Base-by-base conservation (phyloP, 495 filamentous ascomycete genomes). In the Niebla homalea region DNA sequence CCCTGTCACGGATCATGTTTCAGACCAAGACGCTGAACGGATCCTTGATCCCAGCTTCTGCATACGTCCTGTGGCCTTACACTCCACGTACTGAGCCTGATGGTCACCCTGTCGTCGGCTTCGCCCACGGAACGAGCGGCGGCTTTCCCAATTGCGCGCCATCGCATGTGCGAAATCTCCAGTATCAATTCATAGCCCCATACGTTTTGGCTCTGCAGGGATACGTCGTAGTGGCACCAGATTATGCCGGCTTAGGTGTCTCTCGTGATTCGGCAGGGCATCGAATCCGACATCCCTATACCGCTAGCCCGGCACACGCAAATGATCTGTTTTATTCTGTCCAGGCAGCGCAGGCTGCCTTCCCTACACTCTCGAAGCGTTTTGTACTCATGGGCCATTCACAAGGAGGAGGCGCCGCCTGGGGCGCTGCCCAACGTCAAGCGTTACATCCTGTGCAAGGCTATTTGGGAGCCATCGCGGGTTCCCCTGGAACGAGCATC, bases 231-330 rank as follows among this genome's bases (percentile, higher is more conserved):
- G 63, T 80, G n/a, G 74, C 68, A 0, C 62, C 76, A 1, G 76
- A 80, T 54, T 78, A 75, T 54, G 73, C 71, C 7, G 76, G 76
- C 2, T 66, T 77, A 0, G 76, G 76, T 22, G 63, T 78, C n/a
- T n/a, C n/a, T n/a, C n/a, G n/a, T n/a, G n/a, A n/a, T n/a, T n/a
- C n/a, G n/a, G n/a, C n/a, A n/a, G n/a, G n/a, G n/a, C n/a, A n/a
- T n/a, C n/a, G n/a, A n/a, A n/a, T n/a, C n/a, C n/a, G n/a, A n/a
- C n/a, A n/a, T n/a, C n/a, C n/a, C n/a, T n/a, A n/a, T n/a, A n/a
- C n/a, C n/a, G n/a, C n/a, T n/a, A n/a, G n/a, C n/a, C n/a, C n/a
- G n/a, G n/a, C n/a, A n/a, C 54, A 62, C n/a, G 73, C 70, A 1
- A 64, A 70, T 45, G 74, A 77, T 48, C 26, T 70, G 1, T 52